These are phyloP conservation scores for Aegilops bicornis DNA, from an alignment of 176 grass and related monocot genomes.

Conservation along the genomic window DNA sequence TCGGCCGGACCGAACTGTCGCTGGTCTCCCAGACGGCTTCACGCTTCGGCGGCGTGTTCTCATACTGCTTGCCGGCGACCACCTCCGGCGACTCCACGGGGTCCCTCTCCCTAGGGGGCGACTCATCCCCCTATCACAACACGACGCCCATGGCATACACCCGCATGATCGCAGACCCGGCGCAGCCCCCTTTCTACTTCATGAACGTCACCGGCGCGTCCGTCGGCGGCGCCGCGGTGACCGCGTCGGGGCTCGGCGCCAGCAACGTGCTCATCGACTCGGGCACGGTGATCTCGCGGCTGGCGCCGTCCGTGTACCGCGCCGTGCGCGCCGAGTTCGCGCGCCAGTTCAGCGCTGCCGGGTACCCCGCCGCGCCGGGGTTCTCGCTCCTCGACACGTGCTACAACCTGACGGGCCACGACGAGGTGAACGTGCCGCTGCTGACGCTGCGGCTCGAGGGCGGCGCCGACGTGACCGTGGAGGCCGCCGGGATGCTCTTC, in stretches of 20 bases:
- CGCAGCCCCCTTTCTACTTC: conserved; percentile 85
- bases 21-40: conserved; percentile 54
- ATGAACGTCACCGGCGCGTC: conserved; percentile 68
- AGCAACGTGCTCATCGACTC: conserved; percentile 82
- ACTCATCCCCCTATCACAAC: conserved; percentile 45
- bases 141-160: conserved; percentile 60
- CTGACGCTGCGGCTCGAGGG: conserved; percentile 67
- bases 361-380: conserved; percentile 42
- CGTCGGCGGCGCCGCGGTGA: conserved; percentile 45
- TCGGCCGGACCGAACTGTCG: conserved; percentile 63
- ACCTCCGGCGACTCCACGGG: conserved; percentile 28
- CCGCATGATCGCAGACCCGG: conserved; percentile 73
- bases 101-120: conserved; percentile 67
- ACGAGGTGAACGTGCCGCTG: conserved; percentile 75
- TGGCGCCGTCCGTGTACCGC: conserved; percentile 73
- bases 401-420: conserved; percentile 65
- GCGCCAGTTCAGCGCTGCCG: conserved; percentile 46
- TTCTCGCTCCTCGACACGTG: conserved; percentile 91
- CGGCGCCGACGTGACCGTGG: conserved; percentile 49
- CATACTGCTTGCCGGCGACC: conserved; percentile 64
- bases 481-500: conserved; percentile 78
- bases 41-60: conserved; percentile 64
- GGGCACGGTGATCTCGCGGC: conserved; percentile 85
- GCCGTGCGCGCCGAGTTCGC: conserved; percentile 67
- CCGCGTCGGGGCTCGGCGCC: conserved; percentile 44